Evolutionary conservation across 805 yeast species (phyloP).

Genomic region (Candida broadrunensis): DNA sequence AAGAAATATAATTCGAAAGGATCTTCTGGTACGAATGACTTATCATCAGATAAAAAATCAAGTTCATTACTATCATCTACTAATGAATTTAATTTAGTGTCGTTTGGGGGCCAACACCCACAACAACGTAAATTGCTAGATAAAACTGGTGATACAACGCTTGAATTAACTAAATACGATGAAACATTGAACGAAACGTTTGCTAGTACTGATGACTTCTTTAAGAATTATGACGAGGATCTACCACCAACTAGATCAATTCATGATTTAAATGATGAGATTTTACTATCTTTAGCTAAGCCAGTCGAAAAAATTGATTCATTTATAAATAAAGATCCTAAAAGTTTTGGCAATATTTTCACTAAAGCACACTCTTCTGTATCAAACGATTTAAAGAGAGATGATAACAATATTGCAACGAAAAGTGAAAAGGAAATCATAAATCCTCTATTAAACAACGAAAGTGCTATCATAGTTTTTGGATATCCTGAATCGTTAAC

Average conservation of each 20-base stretch:
- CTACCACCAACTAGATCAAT: conserved; percentile 50
- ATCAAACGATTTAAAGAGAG: conserved; percentile 1
- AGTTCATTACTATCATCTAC: conserved; percentile 1
- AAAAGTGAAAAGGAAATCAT: conserved; percentile 1
- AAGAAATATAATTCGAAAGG: conserved; percentile 2
- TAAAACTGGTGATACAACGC: conserved; percentile 7
- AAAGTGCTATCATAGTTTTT: conserved; percentile 74
- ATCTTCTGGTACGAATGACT: background rate
- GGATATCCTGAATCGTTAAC: conserved; percentile 85
- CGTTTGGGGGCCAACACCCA: conserved; percentile 28
- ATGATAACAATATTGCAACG: background rate
- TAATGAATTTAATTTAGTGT: conserved; percentile 30
- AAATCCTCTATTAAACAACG: conserved; percentile 32
- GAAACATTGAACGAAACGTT: conserved; percentile 28
- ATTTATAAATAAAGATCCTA: conserved; percentile 46
- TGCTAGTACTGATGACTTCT: conserved; percentile 25
- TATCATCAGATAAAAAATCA: conserved; percentile 6
- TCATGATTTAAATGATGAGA: conserved; percentile 46
- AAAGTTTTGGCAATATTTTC: conserved; percentile 44
- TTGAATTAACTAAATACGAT: conserved; percentile 19
- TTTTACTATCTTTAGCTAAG: conserved; percentile 28
- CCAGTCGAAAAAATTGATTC: conserved; percentile 37
- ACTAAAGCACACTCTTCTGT: conserved; percentile 21
- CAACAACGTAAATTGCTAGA: conserved; percentile 16
- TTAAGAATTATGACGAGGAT: conserved; percentile 32